Evolutionary conservation across 2,329 filamentous ascomycete genomes (phyloP), one percentile per base, ranked within the genome.

Genomic region (Penicillium sp.): DNA sequence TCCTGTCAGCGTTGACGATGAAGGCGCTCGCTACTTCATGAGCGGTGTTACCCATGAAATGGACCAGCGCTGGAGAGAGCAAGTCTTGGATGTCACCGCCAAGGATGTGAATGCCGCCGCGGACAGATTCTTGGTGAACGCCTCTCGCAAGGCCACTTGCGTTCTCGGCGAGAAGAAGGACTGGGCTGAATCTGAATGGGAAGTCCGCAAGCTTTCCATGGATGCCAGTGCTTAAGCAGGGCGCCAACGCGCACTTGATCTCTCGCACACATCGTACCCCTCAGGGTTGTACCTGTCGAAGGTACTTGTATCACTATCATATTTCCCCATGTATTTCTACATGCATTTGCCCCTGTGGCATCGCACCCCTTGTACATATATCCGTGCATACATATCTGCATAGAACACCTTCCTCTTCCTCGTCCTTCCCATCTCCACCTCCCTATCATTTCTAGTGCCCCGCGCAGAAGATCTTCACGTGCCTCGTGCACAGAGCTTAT

Each of bases 1-100:
- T 10, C 94, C 94, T 1, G 83, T 88, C 63, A 88, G 89, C 38
- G 91, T 97, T 21, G 94, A 89, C 70, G 82, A 89, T 47, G 93
- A 97, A 72, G 94, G 93, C 34, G 89, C 96, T 85, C 82, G 84
- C 41, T 82, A 87, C 50, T 99, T 99, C 75, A 78, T 96, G 67
- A 89, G 86, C 29, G 92, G 92, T 11, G 82, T 99, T 34, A 90
- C 89, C 1, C 85, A 94, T 55, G 88, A 91, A 65, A 96, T 97
- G 92, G 87, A 89, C 68, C 92, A 97, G 76, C 83, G 79, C 65
- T 86, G 90, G 71, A 82, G 94, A 63, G 89, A 94, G 73, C 86
- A 88, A 67, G 80, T 99, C 53, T 81, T 99, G 4, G 93, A 97
- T 70, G 92, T 97, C 38, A 90, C 83, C 3, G 86, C 85, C 57